A percentile compares a stretch with the other conserved stretches of the same genome.
Conservation (phyloP, 108 stramenopile species). For the Skeletonema potamos region DNA sequence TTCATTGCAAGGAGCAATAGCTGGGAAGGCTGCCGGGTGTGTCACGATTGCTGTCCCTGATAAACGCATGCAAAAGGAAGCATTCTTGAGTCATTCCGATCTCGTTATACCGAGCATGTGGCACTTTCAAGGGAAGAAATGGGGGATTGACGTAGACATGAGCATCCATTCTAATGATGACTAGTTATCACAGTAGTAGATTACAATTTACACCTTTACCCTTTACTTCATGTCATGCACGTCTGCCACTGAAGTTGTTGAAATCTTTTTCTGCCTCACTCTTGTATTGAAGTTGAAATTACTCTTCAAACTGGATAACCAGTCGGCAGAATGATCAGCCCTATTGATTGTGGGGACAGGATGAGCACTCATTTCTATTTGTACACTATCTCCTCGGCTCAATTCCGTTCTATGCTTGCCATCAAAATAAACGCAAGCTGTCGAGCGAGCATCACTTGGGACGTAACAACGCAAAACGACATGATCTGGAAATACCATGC, state of each 20-base stretch:
- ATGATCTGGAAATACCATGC: constrained; percentile 96
- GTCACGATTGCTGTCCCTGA: constrained; percentile 73
- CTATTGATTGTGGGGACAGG: constrained; percentile 91
- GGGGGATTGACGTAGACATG: constrained; percentile 46
- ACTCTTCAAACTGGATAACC: constrained; percentile 77
- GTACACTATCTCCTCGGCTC: constrained; percentile 88
- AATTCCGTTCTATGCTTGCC: constrained; percentile 86
- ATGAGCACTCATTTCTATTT: constrained; percentile 85
- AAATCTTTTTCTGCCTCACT: constrained; percentile 56
- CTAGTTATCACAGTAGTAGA: not conserved
- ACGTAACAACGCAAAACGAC: constrained; percentile 85
- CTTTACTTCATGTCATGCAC: not conserved
- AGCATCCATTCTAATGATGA: not conserved
- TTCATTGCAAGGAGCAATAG: constrained; percentile 61
- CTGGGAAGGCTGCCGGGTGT: constrained; percentile 75
- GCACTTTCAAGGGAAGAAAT: constrained; percentile 63
- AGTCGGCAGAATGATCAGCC: constrained; percentile 87
- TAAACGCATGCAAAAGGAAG: constrained; percentile 57
- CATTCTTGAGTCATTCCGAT: constrained; percentile 57
- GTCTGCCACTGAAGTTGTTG: not conserved
- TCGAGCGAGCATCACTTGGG: constrained; percentile 84
- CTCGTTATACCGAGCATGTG: constrained; percentile 56
- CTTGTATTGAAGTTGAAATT: constrained; percentile 89
- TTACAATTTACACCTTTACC: not conserved
- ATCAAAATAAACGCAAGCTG: constrained; percentile 93